Conservation (phyloP, 306 rosid species). For the Acacia crassicarpa region DNA sequence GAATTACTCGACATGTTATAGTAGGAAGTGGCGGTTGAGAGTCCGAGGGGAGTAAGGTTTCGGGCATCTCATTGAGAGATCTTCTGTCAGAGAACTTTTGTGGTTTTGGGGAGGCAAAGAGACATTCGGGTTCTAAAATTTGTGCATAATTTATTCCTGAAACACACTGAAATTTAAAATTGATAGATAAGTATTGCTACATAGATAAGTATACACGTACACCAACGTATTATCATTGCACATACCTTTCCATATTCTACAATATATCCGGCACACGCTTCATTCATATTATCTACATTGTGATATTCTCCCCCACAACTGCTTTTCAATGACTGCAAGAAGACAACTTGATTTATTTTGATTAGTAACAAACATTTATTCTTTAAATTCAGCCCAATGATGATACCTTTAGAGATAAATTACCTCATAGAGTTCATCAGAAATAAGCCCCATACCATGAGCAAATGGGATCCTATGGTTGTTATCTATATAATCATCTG, state of each 20-base stretch:
- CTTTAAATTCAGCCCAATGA: neutral
- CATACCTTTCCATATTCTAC: constrained; percentile 6
- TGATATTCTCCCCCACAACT: constrained; percentile 40
- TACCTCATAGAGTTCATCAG: constrained; percentile 50
- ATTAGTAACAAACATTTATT: neutral
- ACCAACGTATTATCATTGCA: neutral
- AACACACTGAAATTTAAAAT: neutral
- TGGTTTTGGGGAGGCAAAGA: constrained; percentile 3
- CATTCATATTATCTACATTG: constrained; percentile 19
- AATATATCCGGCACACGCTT: constrained; percentile 27
- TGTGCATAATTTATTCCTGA: neutral
- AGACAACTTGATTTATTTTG: neutral
- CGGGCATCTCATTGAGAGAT: neutral
- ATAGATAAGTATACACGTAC: neutral
- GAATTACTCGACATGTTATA: neutral
- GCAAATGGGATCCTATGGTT: neutral
- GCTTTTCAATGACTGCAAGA: constrained; percentile 34
- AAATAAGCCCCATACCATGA: constrained; percentile 25
- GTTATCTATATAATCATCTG: neutral
- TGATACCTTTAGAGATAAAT: no score
- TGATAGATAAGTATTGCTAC: no score
- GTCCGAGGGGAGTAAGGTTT: neutral
- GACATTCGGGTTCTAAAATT: neutral
- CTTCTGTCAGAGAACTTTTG: neutral
- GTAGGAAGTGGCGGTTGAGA: neutral